Evolutionary conservation across 176 grass and related monocot genomes (phyloP).

Genomic region (Calamus simplicifolius): DNA sequence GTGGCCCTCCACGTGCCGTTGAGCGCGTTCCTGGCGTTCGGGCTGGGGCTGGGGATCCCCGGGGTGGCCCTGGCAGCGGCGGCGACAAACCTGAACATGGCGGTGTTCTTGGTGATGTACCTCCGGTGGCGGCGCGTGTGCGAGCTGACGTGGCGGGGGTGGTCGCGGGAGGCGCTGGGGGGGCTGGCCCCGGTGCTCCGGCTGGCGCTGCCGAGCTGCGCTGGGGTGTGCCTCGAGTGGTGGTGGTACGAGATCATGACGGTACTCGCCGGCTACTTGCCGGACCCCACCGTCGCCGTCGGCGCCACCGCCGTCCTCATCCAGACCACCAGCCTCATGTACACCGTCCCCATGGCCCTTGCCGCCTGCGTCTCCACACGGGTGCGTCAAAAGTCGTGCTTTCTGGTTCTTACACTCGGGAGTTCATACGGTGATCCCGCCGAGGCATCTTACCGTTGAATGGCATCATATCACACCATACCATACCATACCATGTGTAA

Average conservation of each 20-base stretch:
- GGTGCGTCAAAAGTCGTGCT: slow-evolving; percentile 26
- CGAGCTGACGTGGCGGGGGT: slow-evolving; percentile 62
- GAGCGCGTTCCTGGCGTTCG: slow-evolving; percentile 66
- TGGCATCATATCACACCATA: too few relatives aligned
- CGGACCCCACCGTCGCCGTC: slow-evolving; percentile 64
- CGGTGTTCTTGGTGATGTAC: slow-evolving; percentile 70
- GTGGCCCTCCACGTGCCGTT: slow-evolving; percentile 81
- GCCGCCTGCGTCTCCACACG: slow-evolving; percentile 82
- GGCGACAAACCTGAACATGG: slow-evolving; percentile 97
- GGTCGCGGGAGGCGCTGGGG: slow-evolving; percentile 28
- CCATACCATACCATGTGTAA: too few relatives aligned
- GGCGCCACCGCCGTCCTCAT: slow-evolving; percentile 93
- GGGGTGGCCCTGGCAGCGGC: slow-evolving; percentile 77
- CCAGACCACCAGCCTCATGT: slow-evolving; percentile 97
- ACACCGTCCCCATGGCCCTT: slow-evolving; percentile 92
- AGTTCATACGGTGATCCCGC: too few relatives aligned
- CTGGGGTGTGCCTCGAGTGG: slow-evolving; percentile 95
- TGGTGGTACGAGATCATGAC: slow-evolving; percentile 99
- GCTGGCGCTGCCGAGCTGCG: slow-evolving; percentile 84
- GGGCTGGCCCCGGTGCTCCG: slow-evolving; percentile 45
- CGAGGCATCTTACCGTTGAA: too few relatives aligned
- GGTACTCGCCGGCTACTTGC: slow-evolving; percentile 83
- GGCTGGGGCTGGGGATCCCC: slow-evolving; percentile 59
- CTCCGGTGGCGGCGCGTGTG: slow-evolving; percentile 48
- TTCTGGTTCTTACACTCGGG: too few relatives aligned